Evolutionary conservation across 2,329 filamentous ascomycete genomes (phyloP), one percentile per base, ranked within the genome.

Genomic region (Parafenestella ontariensis): DNA sequence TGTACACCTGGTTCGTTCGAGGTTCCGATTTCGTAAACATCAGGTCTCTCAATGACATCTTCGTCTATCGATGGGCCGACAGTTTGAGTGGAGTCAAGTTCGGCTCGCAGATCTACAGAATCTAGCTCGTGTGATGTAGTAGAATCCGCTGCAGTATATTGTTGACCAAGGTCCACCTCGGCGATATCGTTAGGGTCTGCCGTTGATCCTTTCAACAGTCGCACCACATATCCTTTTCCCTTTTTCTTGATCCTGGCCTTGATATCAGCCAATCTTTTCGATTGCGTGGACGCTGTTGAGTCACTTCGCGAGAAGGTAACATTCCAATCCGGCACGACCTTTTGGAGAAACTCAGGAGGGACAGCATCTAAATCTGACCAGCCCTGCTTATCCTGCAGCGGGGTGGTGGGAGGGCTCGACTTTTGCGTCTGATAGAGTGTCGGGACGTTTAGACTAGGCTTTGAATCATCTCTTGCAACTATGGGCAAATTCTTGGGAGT

Each of bases 161-260:
- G 49, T 20, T 61, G 53, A 5, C 64, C 66, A 26, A 72, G 33
- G 18, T 70, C 63, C 0, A 72, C 66, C 41, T 72, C 69, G 3
- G 64, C 67, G 33, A 72, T 64, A 36, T 72, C 65, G 40, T 66
- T 59, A 2, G 52, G 50, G 10, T 71, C 68, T 3, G 61, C 26
- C 18, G 46, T 64, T 3, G 68, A 66, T 2, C 67, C 66, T 34
- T 71, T 71, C 18, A 72, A 47, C 3, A 73, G 56, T 17, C 70
- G 52, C 15, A 73, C 65, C 4, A 73, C 66, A 37, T 72, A 71
- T 0, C 70, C 70, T 26, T 65, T 71, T n/a, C 66, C 68, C 36
- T 65, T 72, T 57, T 70, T 72, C 58, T 71, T 71, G 33, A 73
- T 70, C 3, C 62, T 59, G 1, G 70, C 70, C 33, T 71, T 72